A percentile compares a stretch with the other conserved stretches of the same genome.
These are phyloP conservation scores for Herpetospermum pedunculosum DNA, from an alignment of 306 rosid species.

Conservation along the genomic window DNA sequence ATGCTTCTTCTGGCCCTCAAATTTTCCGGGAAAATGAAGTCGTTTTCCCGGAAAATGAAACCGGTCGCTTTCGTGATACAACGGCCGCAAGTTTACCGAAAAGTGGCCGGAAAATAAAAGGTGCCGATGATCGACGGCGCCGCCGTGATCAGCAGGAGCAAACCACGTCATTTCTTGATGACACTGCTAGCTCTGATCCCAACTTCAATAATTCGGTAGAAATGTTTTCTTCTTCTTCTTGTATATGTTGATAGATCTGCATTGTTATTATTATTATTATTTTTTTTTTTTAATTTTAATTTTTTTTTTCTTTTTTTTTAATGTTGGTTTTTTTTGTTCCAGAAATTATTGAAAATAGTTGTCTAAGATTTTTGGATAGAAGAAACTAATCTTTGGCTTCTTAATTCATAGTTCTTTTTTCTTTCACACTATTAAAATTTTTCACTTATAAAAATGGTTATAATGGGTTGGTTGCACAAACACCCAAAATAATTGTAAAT, in stretches of 20 bases:
- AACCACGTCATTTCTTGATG: constrained; percentile 46
- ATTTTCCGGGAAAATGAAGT: constrained; percentile 32
- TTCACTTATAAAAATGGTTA: too few relatives aligned
- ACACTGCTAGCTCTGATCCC: constrained; percentile 75
- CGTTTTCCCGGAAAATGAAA: constrained; percentile 21
- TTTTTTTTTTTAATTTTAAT: too few relatives aligned
- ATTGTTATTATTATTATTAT: too few relatives aligned
- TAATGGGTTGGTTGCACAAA: too few relatives aligned
- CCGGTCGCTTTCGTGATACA: constrained; percentile 14
- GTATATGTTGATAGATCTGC: not conserved
- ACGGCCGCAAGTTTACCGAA: constrained; percentile 11
- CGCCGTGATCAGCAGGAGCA: constrained; percentile 9
- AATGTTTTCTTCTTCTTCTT: not conserved
- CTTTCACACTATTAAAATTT: too few relatives aligned
- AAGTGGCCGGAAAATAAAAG: constrained; percentile 24
- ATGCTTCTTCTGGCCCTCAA: constrained; percentile 97
- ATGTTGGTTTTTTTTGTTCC: not conserved
- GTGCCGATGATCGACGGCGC: constrained; percentile 20
- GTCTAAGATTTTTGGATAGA: not conserved
- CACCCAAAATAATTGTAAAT: too few relatives aligned
- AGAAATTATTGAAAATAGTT: not conserved
- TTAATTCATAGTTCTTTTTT: too few relatives aligned
- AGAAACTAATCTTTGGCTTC: not conserved
- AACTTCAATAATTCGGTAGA: constrained; percentile 31
- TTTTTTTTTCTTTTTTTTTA: not conserved